phyloP scores from a whole-genome alignment of 2,329 filamentous ascomycete genomes.

The Juglanconis sp. region DNA sequence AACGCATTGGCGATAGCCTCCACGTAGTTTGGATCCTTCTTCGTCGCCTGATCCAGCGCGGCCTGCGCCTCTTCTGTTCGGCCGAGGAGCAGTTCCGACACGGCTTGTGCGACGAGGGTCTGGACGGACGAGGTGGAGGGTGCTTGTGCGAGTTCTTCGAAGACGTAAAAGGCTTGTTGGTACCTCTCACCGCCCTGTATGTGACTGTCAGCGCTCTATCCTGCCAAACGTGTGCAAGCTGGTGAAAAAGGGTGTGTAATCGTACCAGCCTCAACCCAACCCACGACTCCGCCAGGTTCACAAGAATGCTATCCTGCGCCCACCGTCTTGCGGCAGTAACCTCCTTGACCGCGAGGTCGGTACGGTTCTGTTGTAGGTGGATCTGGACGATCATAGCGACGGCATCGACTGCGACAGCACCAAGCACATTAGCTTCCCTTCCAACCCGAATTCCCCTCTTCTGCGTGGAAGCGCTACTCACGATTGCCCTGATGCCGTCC shows the following conservation, averaged over 20 bases:
- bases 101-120: slow-evolving; percentile 80
- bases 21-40: slow-evolving; percentile 67
- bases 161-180: slow-evolving; percentile 96
- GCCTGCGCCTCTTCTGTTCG: slow-evolving; percentile 84
- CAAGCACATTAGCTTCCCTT: slow-evolving; percentile 23
- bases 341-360: slow-evolving; percentile 87
- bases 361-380: slow-evolving; percentile 85
- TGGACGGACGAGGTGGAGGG: slow-evolving; percentile 74
- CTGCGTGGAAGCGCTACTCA: slow-evolving; percentile 42
- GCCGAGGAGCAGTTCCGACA: slow-evolving; percentile 87
- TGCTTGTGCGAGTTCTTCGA: slow-evolving; percentile 89
- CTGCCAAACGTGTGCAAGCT: not conserved
- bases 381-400: slow-evolving; percentile 90
- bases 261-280: slow-evolving; percentile 80
- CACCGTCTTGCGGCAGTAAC: slow-evolving; percentile 82
- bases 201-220: not conserved
- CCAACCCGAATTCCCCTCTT: not conserved
- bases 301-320: slow-evolving; percentile 90
- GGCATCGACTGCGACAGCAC: slow-evolving; percentile 54
- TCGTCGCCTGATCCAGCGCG: slow-evolving; percentile 75
- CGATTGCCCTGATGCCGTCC: slow-evolving; percentile 82
- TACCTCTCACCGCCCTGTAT: slow-evolving; percentile 89
- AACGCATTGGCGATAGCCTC: slow-evolving; percentile 80
- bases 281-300: slow-evolving; percentile 95
- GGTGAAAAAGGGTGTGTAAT: slow-evolving; percentile 16